Percentiles rank a stretch among this genome's conserved stretches.
These are phyloP conservation scores for Rosellinia necatrix DNA, from an alignment of 2,329 filamentous ascomycete species.

Conservation along the genomic window DNA sequence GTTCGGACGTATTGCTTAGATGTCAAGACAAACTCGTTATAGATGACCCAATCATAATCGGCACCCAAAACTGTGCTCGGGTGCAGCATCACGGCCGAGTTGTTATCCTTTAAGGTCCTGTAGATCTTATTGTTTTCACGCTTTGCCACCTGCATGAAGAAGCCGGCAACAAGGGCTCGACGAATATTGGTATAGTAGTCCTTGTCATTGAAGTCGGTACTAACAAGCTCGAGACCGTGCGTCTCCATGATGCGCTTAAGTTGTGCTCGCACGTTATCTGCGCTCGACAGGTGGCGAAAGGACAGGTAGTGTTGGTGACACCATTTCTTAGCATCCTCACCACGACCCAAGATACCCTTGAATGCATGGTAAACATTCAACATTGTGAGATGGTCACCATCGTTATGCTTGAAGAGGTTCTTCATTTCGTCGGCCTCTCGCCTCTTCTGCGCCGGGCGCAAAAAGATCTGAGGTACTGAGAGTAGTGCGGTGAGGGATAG, in stretches of 20 bases:
- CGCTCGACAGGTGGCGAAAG: slow-evolving; percentile 83
- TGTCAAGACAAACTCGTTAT: slow-evolving; percentile 97
- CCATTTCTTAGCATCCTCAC: slow-evolving; percentile 80
- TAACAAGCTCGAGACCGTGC: slow-evolving; percentile 81
- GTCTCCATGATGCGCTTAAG: slow-evolving; percentile 97
- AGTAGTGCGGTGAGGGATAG: slow-evolving; percentile 92
- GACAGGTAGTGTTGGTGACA: slow-evolving; percentile 97
- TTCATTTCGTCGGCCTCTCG: slow-evolving; percentile 99
- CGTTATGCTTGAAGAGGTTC: slow-evolving; percentile 84
- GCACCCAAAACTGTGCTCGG: slow-evolving; percentile 87
- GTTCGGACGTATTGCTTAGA: slow-evolving; percentile 98
- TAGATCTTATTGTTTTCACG: slow-evolving; percentile 89
- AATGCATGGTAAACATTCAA: slow-evolving; percentile 98
- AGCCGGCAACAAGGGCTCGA: slow-evolving; percentile 86
- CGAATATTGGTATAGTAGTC: slow-evolving; percentile 98
- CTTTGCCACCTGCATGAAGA: slow-evolving; percentile 99
- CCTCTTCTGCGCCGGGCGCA: slow-evolving; percentile 81
- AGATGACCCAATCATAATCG: slow-evolving; percentile 95
- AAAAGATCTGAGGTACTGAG: slow-evolving; percentile 92
- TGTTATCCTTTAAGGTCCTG: slow-evolving; percentile 94
- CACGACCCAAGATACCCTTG: slow-evolving; percentile 72
- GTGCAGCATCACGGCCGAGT: slow-evolving; percentile 90
- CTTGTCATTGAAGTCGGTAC: slow-evolving; percentile 90
- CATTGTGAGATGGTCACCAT: slow-evolving; percentile 94
- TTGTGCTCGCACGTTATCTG: slow-evolving; percentile 91